phyloP scores from a whole-genome alignment of 805 yeast species.

The Lipomyces sp. region DNA sequence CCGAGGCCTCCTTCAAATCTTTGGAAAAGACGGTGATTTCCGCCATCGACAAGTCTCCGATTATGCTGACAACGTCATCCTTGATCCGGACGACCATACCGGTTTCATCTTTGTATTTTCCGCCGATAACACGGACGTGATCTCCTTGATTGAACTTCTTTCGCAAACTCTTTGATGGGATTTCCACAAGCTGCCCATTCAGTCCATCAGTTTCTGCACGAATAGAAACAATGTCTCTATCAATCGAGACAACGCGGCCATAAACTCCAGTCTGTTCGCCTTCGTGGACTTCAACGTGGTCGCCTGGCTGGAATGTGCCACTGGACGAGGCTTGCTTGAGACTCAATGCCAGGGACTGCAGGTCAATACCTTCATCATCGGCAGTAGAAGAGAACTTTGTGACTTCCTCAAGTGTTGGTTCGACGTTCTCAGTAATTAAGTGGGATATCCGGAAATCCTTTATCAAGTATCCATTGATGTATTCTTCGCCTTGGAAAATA shows the following conservation, averaged over 20 bases:
- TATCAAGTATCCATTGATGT: constrained; percentile 81
- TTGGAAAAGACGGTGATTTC: constrained; percentile 94
- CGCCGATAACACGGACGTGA: constrained; percentile 89
- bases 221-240: constrained; percentile 64
- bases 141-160: constrained; percentile 90
- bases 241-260: constrained; percentile 75
- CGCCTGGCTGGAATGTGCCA: constrained; percentile 85
- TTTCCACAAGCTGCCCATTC: constrained; percentile 67
- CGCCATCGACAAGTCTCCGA: constrained; percentile 84
- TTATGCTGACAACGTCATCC: constrained; percentile 84
- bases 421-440: constrained; percentile 76
- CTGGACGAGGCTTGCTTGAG: constrained; percentile 64
- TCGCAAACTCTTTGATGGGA: constrained; percentile 79
- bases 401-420: constrained; percentile 82
- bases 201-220: constrained; percentile 52
- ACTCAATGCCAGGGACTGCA: constrained; percentile 84
- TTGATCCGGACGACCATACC: constrained; percentile 86
- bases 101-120: constrained; percentile 90
- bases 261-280: constrained; percentile 93
- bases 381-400: constrained; percentile 71
- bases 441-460: constrained; percentile 85
- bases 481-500: constrained; percentile 84
- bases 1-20: constrained; percentile 88
- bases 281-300: constrained; percentile 83
- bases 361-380: constrained; percentile 84